phyloP scores from a whole-genome alignment of 148 eudicot species.

The Cornus controversa region DNA sequence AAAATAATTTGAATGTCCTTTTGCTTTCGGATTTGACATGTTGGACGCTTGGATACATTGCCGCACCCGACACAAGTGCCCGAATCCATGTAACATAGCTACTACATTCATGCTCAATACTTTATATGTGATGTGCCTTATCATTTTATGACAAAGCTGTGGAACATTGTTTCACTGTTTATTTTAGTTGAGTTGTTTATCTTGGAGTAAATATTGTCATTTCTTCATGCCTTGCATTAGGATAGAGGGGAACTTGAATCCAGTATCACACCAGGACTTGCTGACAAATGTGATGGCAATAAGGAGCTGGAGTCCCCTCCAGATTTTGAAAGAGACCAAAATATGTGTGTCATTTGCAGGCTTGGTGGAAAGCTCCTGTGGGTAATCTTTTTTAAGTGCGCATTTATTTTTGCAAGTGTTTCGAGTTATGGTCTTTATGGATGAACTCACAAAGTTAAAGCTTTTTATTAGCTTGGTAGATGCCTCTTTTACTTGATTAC shows the following conservation, averaged over 20 bases:
- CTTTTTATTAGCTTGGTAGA: too few relatives aligned
- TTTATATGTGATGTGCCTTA: not conserved
- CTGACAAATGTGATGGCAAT: slow-evolving; percentile 13
- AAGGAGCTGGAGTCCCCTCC: slow-evolving; percentile 9
- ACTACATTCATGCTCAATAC: too few relatives aligned
- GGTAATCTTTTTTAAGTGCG: slow-evolving; percentile 28
- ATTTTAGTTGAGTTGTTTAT: not conserved
- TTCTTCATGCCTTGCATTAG: slow-evolving; percentile 28
- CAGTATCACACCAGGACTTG: slow-evolving; percentile 2
- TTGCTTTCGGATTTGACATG: too few relatives aligned
- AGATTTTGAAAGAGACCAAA: slow-evolving; percentile 17
- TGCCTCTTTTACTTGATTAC: too few relatives aligned
- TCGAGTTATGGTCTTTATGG: not conserved
- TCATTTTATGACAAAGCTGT: slow-evolving; percentile 21
- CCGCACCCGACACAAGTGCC: too few relatives aligned
- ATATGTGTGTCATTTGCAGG: slow-evolving; percentile 37
- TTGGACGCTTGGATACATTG: too few relatives aligned
- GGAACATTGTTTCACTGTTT: slow-evolving; percentile 21
- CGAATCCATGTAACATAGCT: too few relatives aligned
- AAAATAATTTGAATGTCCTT: too few relatives aligned
- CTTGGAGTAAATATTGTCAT: slow-evolving; percentile 10
- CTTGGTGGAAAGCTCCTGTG: slow-evolving; percentile 50
- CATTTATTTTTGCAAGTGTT: not conserved
- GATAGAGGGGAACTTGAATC: slow-evolving; percentile 36
- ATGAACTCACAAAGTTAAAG: too few relatives aligned